A percentile compares a stretch with the other conserved stretches of the same genome.
These are phyloP conservation scores for Coemansia sp. DNA, from an alignment of 192 early-diverging fungal genomes.

Conservation along the genomic window DNA sequence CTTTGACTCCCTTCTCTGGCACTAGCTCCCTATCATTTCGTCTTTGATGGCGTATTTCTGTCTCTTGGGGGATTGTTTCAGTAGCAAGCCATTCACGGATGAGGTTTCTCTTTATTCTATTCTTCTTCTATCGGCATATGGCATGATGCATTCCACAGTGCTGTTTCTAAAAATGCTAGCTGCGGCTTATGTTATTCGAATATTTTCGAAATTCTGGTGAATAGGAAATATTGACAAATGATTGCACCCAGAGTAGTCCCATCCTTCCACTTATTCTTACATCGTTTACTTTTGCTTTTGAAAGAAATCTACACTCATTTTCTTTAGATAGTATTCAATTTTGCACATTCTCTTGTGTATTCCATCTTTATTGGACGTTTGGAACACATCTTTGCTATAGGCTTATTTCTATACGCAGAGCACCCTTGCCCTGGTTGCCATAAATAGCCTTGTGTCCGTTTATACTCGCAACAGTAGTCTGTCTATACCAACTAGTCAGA, in stretches of 20 bases:
- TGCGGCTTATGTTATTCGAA: neutral
- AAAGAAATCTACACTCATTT: neutral
- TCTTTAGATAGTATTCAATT: neutral
- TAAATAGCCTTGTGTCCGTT: neutral
- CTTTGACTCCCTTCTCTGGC: neutral
- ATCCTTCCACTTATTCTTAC: neutral
- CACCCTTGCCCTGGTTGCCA: neutral
- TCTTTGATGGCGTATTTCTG: neutral
- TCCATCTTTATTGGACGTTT: neutral
- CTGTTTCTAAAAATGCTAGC: neutral
- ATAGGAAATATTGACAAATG: neutral
- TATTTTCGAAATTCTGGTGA: neutral
- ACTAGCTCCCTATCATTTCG: neutral
- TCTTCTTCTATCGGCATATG: neutral
- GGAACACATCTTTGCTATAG: neutral
- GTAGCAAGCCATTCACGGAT: neutral
- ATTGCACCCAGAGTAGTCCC: neutral
- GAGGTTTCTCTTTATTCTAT: neutral
- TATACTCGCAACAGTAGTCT: too few species aligned
- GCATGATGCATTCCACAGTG: neutral
- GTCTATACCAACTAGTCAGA: too few species aligned
- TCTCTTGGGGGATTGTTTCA: neutral
- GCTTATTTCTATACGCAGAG: neutral
- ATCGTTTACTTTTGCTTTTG: neutral
- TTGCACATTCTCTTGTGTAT: neutral